Evolutionary conservation across 768 basidiomycete genomes (phyloP), one percentile per base, ranked within the genome.

Genomic region (Russula griseocarnosa): DNA sequence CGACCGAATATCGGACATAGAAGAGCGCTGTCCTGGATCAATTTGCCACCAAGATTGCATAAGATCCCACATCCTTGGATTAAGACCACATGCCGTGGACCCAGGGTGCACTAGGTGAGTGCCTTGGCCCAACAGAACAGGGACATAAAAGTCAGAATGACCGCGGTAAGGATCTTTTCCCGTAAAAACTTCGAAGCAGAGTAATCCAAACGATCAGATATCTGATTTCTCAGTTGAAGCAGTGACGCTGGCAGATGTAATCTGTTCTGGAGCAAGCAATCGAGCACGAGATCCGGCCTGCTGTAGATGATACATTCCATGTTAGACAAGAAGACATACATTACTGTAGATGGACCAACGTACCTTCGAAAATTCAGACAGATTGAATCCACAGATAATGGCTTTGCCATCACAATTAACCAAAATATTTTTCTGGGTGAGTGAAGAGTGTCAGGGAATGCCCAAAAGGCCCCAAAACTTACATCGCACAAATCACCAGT

Each of bases 321-420:
- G 63, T 46, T 32, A 50, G 28, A 26, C 26, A 30, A 0, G 13
- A 34, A 26, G 36, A 11, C 24, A 5, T 40, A 16, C 28, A 46
- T 8, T 38, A n/a, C n/a, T n/a, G n/a, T 40, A 42, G 18, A 26
- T 16, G 22, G 18, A 44, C n/a, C 22, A 24, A 60, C 58, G 22
- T 60, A 60, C 58, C 2, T 50, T 64, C 22, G 40, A 30, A 34
- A 40, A 60, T 49, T 16, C 52, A 50, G 78, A 78, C 36, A 82
- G 66, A 24, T 79, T 79, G 66, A 82, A 83, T 62, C 81, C 80
- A 22, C 78, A 76, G 9, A 82, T 71, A 40, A 74, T 71, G 9
- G 80, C 79, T 4, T 71, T 70, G 8, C 77, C 77, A 28, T 74
- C 69, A 20, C 72, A 70, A 11, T 75, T 74, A n/a, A 83, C 77